Evolutionary conservation across 306 rosid genomes (phyloP).

Genomic region (Lagenaria siceraria): DNA sequence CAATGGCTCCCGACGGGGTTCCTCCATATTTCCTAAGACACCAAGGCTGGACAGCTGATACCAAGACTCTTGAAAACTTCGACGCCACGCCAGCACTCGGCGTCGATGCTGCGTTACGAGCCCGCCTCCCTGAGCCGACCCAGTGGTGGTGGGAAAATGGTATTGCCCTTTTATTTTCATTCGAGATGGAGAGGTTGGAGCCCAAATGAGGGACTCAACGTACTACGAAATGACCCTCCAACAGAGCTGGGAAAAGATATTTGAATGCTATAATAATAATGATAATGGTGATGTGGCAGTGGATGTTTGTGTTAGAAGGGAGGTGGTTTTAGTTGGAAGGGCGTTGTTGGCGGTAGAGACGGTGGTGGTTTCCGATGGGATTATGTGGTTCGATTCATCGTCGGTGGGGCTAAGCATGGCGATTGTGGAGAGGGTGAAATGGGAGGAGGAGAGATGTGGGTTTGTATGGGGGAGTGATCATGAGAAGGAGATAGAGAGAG

Average conservation of each 20-base stretch:
- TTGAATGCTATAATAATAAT: constrained; percentile 13
- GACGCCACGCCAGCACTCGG: constrained; percentile 40
- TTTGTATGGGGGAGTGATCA: constrained; percentile 19
- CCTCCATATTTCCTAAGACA: constrained; percentile 37
- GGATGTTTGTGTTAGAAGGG: constrained; percentile 32
- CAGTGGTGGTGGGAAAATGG: constrained; percentile 59
- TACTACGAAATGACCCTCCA: constrained; percentile 58
- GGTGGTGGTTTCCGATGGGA: constrained; percentile 11
- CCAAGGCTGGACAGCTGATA: constrained; percentile 30
- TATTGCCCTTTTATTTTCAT: constrained; percentile 54
- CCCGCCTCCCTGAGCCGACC: constrained; percentile 19
- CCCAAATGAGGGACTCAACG: constrained; percentile 31
- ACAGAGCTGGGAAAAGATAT: constrained; percentile 50
- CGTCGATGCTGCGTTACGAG: constrained; percentile 23
- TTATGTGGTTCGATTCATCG: constrained; percentile 35
- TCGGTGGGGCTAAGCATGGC: constrained; percentile 36
- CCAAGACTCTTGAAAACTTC: constrained; percentile 15
- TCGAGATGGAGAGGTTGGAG: constrained; percentile 39
- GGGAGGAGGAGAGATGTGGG: constrained; percentile 30
- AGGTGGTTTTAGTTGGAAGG: constrained; percentile 24
- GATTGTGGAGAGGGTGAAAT: constrained; percentile 49
- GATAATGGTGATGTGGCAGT: constrained; percentile 18
- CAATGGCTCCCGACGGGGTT: constrained; percentile 30
- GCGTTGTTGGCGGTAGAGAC: constrained; percentile 12
- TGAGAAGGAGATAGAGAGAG: not conserved